Evolutionary conservation across 2,329 filamentous ascomycete genomes (phyloP).

Genomic region (Pseudohalonectria lignicola): DNA sequence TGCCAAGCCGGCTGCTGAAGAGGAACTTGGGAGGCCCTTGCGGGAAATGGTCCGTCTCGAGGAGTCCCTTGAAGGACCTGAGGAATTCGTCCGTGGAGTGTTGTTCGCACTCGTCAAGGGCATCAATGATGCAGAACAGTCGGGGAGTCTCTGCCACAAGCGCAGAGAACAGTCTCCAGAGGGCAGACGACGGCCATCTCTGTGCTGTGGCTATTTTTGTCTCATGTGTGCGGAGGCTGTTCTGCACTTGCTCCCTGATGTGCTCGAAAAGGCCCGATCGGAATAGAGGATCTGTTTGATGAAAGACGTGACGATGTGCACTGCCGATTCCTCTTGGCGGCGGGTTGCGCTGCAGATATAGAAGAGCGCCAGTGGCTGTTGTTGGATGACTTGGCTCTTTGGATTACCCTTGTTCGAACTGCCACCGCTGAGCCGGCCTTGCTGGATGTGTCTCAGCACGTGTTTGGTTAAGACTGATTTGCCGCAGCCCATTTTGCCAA

Average conservation of each 20-base stretch:
- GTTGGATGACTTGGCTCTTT: no score
- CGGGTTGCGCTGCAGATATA: not conserved
- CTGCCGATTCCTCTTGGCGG: not conserved
- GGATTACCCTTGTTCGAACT: no score
- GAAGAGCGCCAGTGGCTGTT: no score
- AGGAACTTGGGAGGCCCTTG: not conserved
- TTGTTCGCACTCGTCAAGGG: not conserved
- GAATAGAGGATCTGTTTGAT: not conserved
- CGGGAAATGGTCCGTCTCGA: not conserved
- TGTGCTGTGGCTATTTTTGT: no score
- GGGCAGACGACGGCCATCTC: no score
- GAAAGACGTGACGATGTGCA: not conserved
- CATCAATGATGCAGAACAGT: not conserved
- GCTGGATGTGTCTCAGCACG: not conserved
- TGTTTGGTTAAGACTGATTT: not conserved
- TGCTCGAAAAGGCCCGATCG: not conserved
- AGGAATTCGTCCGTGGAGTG: not conserved
- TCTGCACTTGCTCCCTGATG: not conserved
- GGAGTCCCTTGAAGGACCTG: not conserved
- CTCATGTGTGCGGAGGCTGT: no score
- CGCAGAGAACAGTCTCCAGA: not conserved
- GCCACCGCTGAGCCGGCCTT: no score
- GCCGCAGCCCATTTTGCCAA: not conserved
- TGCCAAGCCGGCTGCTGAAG: not conserved
- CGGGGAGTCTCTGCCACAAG: not conserved